phyloP scores from a whole-genome alignment of 352 stramenopile species.

The Phytophthora agathidicida region DNA sequence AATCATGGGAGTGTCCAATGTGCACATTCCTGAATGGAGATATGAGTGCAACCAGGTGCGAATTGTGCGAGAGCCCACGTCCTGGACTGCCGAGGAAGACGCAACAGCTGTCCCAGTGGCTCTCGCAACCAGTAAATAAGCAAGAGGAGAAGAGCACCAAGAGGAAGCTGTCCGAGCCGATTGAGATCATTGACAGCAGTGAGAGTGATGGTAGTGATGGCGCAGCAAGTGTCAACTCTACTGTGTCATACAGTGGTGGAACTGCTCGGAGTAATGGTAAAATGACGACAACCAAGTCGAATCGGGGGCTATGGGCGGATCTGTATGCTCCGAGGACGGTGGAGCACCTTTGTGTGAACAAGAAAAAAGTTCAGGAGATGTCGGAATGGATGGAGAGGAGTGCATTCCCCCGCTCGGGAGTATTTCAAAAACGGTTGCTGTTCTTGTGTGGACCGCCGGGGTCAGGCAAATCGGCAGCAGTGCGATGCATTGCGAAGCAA shows the following conservation, averaged over 20 bases:
- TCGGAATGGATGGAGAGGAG: constrained; percentile 60
- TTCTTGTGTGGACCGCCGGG: constrained; percentile 85
- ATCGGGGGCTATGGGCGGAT: constrained; percentile 56
- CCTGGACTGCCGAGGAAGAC: constrained; percentile 28
- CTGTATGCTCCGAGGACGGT: constrained; percentile 43
- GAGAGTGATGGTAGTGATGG: constrained; percentile 34
- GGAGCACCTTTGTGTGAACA: constrained; percentile 82
- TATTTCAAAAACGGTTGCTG: constrained; percentile 61
- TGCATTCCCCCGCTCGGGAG: constrained; percentile 15
- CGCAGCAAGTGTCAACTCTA: constrained; percentile 10
- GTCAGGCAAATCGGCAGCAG: constrained; percentile 81
- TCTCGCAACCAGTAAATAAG: constrained; percentile 32
- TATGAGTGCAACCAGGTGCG: constrained; percentile 23
- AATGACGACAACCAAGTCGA: background rate
- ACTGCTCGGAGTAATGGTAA: constrained; percentile 10
- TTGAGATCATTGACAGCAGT: constrained; percentile 49
- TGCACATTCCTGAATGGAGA: constrained; percentile 61
- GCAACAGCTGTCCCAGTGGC: constrained; percentile 51
- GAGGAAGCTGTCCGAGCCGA: background rate
- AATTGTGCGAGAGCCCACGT: constrained; percentile 49
- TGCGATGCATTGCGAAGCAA: constrained; percentile 58
- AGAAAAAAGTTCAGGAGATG: constrained; percentile 84
- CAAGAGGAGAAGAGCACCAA: constrained; percentile 11
- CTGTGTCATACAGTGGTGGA: background rate
- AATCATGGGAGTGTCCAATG: constrained; percentile 42